Base-by-base conservation (phyloP, 768 basidiomycete species). In the Pholiota molesta region DNA sequence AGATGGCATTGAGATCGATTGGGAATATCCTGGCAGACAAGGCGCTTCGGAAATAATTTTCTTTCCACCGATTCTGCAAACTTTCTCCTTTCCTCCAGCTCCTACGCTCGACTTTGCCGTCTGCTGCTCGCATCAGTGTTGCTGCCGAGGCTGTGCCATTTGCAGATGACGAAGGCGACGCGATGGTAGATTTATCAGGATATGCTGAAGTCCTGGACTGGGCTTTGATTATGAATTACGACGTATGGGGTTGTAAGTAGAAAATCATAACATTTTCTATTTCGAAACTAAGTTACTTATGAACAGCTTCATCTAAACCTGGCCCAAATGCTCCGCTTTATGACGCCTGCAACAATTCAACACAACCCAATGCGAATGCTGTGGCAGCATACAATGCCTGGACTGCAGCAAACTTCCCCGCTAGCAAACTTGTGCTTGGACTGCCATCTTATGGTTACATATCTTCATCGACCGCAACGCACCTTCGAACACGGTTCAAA, bases 1-100 rank as follows among this genome's bases (percentile, higher is more conserved):
- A 10, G 95, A 97, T 69, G 97, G 97, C 8, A 88, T 98, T 69
- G 97, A 98, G 73, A 88, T 98, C 67, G 94, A 95, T 72, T 97
- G 94, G 95, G 96, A 97, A 75, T 98, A 97, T 75, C 97, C 96
- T 39, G 92, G 88, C 42, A 82, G 81, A 59, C 47, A 66, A 33
- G 94, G 91, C 7, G 75, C 80, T 23, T 67, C 66, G 7, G 85
- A 10, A 97, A 97, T 72, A 67, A 70, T 52, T 78, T 88, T 62
- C 78, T 80, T 55, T 56, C 80, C 0, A 55, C 72, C 45, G 97
- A 99, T 75, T 80, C 88, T 2, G 76, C 77, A 19, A 93, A 97
- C 73, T 89, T 90, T 74, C 82, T 97, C 61, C 76, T 49, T 94
- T 98, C 74, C 81, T 97, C 26, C 78, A 81, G 59, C 74, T 83